Conservation (phyloP, 192 early-diverging fungal species). For the Backusella mclennaniae region DNA sequence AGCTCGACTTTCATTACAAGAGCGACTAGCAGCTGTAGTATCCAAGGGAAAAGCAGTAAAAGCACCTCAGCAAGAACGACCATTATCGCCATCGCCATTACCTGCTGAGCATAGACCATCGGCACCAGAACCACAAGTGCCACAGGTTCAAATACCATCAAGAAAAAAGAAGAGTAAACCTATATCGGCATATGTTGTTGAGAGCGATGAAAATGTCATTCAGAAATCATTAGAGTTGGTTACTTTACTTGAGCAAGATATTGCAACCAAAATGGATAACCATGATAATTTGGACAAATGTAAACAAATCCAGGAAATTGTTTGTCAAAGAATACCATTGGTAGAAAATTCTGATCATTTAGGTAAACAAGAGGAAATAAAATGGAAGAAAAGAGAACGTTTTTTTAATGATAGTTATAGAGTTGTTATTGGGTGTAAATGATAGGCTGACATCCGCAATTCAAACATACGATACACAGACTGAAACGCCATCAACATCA, state of each 20-base stretch:
- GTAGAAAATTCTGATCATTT: slow-evolving; percentile 13
- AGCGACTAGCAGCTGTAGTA: slow-evolving; percentile 35
- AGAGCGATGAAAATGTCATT: neutral
- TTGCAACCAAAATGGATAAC: neutral
- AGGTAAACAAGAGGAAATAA: neutral
- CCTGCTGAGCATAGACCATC: neutral
- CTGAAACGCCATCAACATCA: neutral
- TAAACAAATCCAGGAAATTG: slow-evolving; percentile 12
- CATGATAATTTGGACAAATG: neutral
- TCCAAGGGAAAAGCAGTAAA: slow-evolving; percentile 13
- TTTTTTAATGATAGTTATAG: neutral
- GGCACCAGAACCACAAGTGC: neutral
- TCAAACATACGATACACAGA: neutral
- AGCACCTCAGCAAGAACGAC: neutral
- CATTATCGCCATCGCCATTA: neutral
- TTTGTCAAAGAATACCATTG: slow-evolving; percentile 17
- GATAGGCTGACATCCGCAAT: slow-evolving; percentile 19
- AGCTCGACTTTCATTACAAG: slow-evolving; percentile 32
- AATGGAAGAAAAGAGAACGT: too few relatives aligned
- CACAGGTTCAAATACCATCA: neutral
- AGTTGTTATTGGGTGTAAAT: slow-evolving; percentile 22
- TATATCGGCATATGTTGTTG: neutral
- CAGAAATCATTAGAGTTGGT: slow-evolving; percentile 11
- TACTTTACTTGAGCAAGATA: neutral
- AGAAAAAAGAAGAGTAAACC: neutral